Base-by-base conservation (phyloP, 148 eudicot species). In the Nepenthes mirabilis region DNA sequence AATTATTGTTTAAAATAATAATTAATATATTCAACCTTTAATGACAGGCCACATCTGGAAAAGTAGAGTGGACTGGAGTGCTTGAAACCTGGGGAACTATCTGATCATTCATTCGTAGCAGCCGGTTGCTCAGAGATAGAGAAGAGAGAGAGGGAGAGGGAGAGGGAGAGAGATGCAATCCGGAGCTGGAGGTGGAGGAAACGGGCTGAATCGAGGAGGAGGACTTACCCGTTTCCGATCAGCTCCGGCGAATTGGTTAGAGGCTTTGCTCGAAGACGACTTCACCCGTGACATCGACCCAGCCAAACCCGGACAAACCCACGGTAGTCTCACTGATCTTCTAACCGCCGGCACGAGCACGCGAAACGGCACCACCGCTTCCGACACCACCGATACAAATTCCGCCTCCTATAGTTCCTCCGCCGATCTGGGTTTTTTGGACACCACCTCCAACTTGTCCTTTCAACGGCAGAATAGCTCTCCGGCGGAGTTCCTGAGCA, bases 201-300 rank as follows among this genome's bases (percentile, higher is more conserved):
- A 43, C 37, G 79, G 64, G 47, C 40, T 56, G 58, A 66, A 53
- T 57, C 75, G 72, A 40, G 60, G 60, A 2, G 62, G 49, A 35
- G 97, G 97, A 33, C 89, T 87, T 33, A 78, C 95, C 23, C 76
- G 97, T 5, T 91, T 77, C 77, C 84, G 88, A 33, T 91, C 97
- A 33, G 97, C 97, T 61, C 97, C 97, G 43, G 96, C 94, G 51
- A 83, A 83, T 11, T 91, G 97, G 97, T 61, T 91, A 8, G 97
- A 91, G 63, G 90, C 97, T 3, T 65, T 91, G 1, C 83, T 91
- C 2, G 97, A 84, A 1, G 83, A 74, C 14, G 88, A 84, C 54
- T 47, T 55, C 5, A 63, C 66, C 2, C n/a, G 40, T 2, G 71
- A 61, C 2, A 60, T 52, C 9, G 85, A 84, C 52, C 65, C 80